Evolutionary conservation across 139 green algal species (phyloP).

Genomic region (Chloropicon primus): DNA sequence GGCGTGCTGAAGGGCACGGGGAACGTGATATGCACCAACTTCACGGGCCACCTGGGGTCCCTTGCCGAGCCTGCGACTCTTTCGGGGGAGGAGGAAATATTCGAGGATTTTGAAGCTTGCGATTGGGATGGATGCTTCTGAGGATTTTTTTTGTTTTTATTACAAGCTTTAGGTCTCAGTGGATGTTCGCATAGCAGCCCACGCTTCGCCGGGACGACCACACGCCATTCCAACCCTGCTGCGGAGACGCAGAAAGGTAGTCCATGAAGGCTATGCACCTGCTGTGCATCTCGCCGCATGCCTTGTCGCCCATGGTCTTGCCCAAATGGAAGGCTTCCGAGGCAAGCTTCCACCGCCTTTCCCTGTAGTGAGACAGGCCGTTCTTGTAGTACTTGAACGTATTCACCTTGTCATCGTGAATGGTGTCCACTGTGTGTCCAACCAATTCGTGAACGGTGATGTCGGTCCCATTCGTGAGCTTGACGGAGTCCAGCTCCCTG

Average conservation of each 20-base stretch:
- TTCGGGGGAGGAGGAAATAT: not conserved
- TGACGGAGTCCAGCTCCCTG: not conserved
- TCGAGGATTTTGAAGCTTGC: not conserved
- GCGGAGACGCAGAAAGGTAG: not conserved
- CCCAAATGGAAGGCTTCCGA: not conserved
- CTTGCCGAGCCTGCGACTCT: not conserved
- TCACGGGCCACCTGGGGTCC: not conserved
- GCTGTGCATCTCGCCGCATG: not conserved
- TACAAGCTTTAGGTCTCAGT: not conserved
- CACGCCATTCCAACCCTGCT: not conserved
- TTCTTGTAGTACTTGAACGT: not conserved
- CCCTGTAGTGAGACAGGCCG: not conserved
- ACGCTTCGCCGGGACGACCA: not conserved
- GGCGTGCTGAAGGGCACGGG: not conserved
- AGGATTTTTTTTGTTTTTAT: not conserved
- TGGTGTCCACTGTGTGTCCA: not conserved
- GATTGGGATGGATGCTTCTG: not conserved
- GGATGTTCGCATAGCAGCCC: not conserved
- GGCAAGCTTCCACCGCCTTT: not conserved
- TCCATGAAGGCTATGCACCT: not conserved
- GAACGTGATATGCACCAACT: not conserved
- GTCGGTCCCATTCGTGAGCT: not conserved
- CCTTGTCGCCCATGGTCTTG: not conserved
- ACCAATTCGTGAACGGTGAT: not conserved
- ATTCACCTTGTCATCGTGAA: not conserved